Evolutionary conservation across 2,329 filamentous ascomycete species (phyloP).

Genomic region (Neofusicoccum cordaticola): DNA sequence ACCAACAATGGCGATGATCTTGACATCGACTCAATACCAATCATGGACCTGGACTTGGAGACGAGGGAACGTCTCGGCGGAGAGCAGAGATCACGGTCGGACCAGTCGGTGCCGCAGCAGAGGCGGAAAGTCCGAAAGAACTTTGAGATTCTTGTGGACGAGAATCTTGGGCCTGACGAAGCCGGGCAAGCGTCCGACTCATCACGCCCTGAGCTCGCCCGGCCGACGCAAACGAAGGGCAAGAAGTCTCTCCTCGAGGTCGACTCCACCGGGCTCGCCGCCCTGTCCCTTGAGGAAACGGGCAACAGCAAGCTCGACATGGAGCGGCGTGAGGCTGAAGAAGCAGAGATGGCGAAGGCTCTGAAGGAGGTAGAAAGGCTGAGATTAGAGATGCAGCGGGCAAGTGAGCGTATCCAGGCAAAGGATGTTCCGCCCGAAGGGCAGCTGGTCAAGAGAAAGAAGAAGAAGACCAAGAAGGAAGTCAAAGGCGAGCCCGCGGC

Average conservation of each 20-base stretch:
- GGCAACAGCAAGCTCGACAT: conserved; percentile 51
- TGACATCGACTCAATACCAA: conserved; percentile 92
- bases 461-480: conserved; percentile 58
- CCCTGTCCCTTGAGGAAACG: conserved; percentile 64
- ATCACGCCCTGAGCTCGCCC: conserved; percentile 31
- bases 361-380: conserved; percentile 85
- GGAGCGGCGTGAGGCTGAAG: conserved; percentile 69
- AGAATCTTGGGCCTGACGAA: conserved; percentile 43
- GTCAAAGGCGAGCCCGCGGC: conserved; percentile 46
- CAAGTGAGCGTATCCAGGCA: conserved; percentile 70
- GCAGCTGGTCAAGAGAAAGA: conserved; percentile 59
- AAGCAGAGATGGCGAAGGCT: conserved; percentile 83
- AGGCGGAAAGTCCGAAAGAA: conserved; percentile 35
- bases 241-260: conserved; percentile 76
- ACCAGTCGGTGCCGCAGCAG: conserved; percentile 5
- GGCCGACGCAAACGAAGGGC: conserved; percentile 27
- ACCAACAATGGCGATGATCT: conserved; percentile 70
- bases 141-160: conserved; percentile 48
- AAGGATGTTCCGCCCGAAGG: conserved; percentile 67
- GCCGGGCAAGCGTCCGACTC: conserved; percentile 21
- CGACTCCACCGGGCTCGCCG: conserved; percentile 77
- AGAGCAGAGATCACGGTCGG: neutral
- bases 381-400: conserved; percentile 83
- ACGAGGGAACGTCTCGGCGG: conserved; percentile 18
- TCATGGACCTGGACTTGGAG: conserved; percentile 85